Percentiles rank a stretch among this genome's conserved stretches.
These are phyloP conservation scores for Peronospora belbahrii DNA, from an alignment of 352 stramenopile species.

Conservation along the genomic window DNA sequence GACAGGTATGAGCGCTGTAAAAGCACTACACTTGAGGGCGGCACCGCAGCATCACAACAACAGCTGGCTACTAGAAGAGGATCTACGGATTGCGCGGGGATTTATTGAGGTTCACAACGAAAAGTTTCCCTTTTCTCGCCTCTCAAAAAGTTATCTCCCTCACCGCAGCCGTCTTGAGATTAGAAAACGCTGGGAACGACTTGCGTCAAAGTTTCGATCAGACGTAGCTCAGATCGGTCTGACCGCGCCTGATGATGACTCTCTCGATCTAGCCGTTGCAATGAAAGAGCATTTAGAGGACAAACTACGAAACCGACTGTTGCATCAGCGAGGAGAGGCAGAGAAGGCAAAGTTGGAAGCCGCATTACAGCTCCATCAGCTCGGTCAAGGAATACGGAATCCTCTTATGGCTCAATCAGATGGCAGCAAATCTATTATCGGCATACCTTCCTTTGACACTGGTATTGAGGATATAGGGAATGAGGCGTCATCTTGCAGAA, in stretches of 20 bases:
- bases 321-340: conserved; percentile 14
- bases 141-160: conserved; percentile 50
- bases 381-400: conserved; percentile 9
- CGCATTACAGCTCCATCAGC: conserved; percentile 20
- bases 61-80: conserved; percentile 71
- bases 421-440: background rate
- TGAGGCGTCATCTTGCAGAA: conserved; percentile 22
- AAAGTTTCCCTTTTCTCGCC: conserved; percentile 49
- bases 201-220: conserved; percentile 27
- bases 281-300: conserved; percentile 52
- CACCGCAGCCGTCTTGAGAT: conserved; percentile 62
- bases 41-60: conserved; percentile 27
- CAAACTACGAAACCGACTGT: conserved; percentile 32
- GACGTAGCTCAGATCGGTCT: conserved; percentile 23
- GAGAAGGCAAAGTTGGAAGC: conserved; percentile 22
- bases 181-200: conserved; percentile 53
- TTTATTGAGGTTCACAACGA: conserved; percentile 59
- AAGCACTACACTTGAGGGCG: conserved; percentile 44
- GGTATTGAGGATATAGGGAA: conserved; percentile 11
- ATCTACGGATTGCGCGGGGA: conserved; percentile 64
- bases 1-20: conserved; percentile 48
- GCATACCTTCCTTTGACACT: background rate
- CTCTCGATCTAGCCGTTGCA: conserved; percentile 38
- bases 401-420: background rate
- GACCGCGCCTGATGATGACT: conserved; percentile 27